Base-by-base conservation (phyloP, 2,329 filamentous ascomycete genomes). In the Rutstroemia sp. region DNA sequence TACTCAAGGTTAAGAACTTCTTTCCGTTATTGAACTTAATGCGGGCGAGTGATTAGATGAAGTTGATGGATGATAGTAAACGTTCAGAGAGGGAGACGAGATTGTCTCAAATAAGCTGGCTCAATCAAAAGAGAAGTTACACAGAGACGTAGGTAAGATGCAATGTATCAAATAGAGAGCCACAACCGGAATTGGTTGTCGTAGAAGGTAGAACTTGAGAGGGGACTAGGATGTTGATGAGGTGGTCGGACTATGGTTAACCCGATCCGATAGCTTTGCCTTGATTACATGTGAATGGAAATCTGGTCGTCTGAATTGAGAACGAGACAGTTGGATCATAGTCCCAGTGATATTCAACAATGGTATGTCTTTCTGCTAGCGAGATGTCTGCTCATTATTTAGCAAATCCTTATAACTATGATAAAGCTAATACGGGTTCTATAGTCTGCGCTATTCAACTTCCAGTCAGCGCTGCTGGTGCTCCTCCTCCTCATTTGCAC, bases 401-500 rank as follows among this genome's bases (percentile, higher is more conserved):
- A 5, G 30, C 21, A 23, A 9, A 19, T 25, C 10, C 23, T 12
- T n/a, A 19, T 14, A 8, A 16, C 4, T n/a, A 17, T 7, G 34
- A 9, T 7, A 42, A 40, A 42, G 17, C 36, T 58, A 51, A 58
- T 23, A 16, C 0, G 19, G 21, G 16, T 5, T 30, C 17, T 49
- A n/a, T 68, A 96, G 94, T 88, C 94, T 58, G 94, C 94, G 55
- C 87, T 99, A 68, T 96, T 99, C 85, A 97, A 97, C 76, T 97
- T 99, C 78, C 91, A 96, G 74, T 95, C 91, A 58, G 87, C 97
- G 65, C 83, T 99, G 66, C 83, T 97, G 67, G 92, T 96, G 64
- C 84, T 99, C 67, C 84, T 99, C 51, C 87, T 99, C 65, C 84
- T 95, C 65, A 95, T 97, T 70, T 99, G 94, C 81, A 96, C 94